Conservation (phyloP, 345 rosid genomes). For the Populus nigra region DNA sequence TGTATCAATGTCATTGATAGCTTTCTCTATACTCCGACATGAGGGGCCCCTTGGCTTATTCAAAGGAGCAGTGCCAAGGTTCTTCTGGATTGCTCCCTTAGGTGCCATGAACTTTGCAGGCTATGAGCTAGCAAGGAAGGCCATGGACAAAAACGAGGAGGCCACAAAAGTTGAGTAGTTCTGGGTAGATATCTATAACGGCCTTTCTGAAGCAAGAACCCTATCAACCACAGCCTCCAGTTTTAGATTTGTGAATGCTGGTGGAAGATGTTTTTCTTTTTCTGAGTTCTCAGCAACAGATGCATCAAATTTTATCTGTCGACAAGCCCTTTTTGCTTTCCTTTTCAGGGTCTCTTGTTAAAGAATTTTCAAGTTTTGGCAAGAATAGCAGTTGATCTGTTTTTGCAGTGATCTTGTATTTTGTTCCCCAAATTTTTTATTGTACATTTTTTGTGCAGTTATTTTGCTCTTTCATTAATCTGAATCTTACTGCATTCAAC, state of each 20-base stretch:
- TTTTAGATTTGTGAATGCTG: conserved; percentile 13
- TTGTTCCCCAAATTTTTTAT: neutral
- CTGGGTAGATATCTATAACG: conserved; percentile 18
- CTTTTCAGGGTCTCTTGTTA: conserved; percentile 2
- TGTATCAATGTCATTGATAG: conserved; percentile 74
- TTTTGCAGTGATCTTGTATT: conserved; percentile 13
- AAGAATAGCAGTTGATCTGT: conserved; percentile 13
- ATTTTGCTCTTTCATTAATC: neutral
- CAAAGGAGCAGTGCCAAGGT: conserved; percentile 91
- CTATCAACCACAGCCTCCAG: conserved; percentile 2
- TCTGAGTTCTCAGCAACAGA: conserved; percentile 10
- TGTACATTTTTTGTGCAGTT: conserved; percentile 24
- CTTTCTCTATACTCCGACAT: conserved; percentile 64
- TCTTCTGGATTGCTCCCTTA: conserved; percentile 97
- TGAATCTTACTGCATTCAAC: neutral
- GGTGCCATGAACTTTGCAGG: conserved; percentile 99
- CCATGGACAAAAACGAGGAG: conserved; percentile 69
- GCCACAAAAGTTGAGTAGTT: conserved; percentile 35
- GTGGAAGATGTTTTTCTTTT: conserved; percentile 25
- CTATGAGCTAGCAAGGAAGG: conserved; percentile 85
- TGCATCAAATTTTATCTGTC: conserved; percentile 29
- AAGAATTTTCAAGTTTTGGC: neutral
- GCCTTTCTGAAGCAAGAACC: neutral
- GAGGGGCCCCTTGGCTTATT: conserved; percentile 95
- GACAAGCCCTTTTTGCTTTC: conserved; percentile 23